A percentile compares a stretch with the other conserved stretches of the same genome.
phyloP scores from a whole-genome alignment of 805 yeast species.

The Wickerhamiella musiphila region DNA sequence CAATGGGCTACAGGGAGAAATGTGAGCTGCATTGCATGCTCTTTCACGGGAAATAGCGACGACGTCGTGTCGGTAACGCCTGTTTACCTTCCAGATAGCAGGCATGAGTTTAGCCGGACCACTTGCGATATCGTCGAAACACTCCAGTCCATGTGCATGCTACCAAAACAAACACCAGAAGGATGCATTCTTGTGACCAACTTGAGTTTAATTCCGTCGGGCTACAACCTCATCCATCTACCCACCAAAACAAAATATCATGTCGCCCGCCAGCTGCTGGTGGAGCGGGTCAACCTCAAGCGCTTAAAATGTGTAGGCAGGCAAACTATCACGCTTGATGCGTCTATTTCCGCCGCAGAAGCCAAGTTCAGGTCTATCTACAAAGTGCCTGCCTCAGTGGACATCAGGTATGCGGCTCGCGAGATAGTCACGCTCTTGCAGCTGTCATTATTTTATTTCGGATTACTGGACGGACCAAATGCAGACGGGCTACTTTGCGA shows the following conservation, averaged over 20 bases:
- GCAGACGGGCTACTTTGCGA: conserved; percentile 80
- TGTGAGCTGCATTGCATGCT: conserved; percentile 49
- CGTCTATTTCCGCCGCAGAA: conserved; percentile 46
- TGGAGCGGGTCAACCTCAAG: conserved; percentile 59
- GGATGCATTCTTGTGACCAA: conserved; percentile 67
- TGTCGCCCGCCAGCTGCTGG: conserved; percentile 38
- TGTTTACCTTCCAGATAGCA: conserved; percentile 31
- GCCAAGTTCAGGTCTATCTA: conserved; percentile 69
- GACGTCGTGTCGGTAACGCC: conserved; percentile 47
- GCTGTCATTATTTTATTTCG: conserved; percentile 60
- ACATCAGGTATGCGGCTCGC: conserved; percentile 46
- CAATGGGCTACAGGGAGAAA: conserved; percentile 78
- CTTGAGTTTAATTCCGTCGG: conserved; percentile 62
- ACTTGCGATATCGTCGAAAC: conserved; percentile 50
- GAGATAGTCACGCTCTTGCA: conserved; percentile 66
- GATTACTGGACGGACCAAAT: conserved; percentile 43
- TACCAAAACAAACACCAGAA: conserved; percentile 42
- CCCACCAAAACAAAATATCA: conserved; percentile 23
- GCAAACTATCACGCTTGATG: conserved; percentile 51
- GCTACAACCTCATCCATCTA: conserved; percentile 52
- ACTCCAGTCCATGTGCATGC: conserved; percentile 45
- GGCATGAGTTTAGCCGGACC: conserved; percentile 30
- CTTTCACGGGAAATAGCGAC: conserved; percentile 70
- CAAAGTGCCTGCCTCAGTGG: conserved; percentile 32
- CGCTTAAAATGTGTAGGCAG: conserved; percentile 74